Conservation (phyloP, 2,329 filamentous ascomycete genomes). For the Xylariales sp. region DNA sequence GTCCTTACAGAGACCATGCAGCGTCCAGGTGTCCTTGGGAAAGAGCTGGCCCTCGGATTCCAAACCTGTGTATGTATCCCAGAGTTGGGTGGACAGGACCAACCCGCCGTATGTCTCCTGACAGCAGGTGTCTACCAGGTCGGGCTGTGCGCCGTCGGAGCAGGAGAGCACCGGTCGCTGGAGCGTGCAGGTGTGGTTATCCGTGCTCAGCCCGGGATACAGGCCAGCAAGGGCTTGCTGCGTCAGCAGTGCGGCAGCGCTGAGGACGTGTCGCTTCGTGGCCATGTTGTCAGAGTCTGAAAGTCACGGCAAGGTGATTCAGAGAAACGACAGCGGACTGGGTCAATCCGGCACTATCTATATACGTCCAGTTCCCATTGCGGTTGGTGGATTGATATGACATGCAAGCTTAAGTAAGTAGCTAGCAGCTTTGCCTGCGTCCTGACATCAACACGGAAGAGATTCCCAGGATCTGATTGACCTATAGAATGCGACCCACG, state of each 20-base stretch:
- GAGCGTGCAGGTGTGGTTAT: slow-evolving; percentile 54
- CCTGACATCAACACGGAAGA: no score
- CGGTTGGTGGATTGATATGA: no score
- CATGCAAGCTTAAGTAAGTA: no score
- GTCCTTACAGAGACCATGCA: slow-evolving; percentile 41
- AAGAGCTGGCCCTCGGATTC: slow-evolving; percentile 54
- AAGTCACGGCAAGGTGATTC: no score
- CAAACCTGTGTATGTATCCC: slow-evolving; percentile 58
- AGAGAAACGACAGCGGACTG: no score
- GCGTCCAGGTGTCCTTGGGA: slow-evolving; percentile 51
- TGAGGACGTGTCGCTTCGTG: slow-evolving; percentile 9
- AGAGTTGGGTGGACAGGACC: slow-evolving; percentile 58
- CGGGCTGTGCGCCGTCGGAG: slow-evolving; percentile 37
- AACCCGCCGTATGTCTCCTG: slow-evolving; percentile 61
- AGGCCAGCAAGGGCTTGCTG: slow-evolving; percentile 29
- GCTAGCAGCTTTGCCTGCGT: no score
- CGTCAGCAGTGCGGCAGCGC: slow-evolving; percentile 21
- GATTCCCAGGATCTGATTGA: no score
- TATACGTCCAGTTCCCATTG: no score
- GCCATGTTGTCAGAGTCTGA: no score
- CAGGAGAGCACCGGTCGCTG: slow-evolving; percentile 41
- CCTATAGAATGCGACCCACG: no score
- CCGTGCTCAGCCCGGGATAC: slow-evolving; percentile 39
- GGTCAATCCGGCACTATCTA: no score
- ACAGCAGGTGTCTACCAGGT: slow-evolving; percentile 56